These are phyloP conservation scores for Irpex rosettiformis DNA, from an alignment of 1,284 basidiomycete species.

Conservation along the genomic window DNA sequence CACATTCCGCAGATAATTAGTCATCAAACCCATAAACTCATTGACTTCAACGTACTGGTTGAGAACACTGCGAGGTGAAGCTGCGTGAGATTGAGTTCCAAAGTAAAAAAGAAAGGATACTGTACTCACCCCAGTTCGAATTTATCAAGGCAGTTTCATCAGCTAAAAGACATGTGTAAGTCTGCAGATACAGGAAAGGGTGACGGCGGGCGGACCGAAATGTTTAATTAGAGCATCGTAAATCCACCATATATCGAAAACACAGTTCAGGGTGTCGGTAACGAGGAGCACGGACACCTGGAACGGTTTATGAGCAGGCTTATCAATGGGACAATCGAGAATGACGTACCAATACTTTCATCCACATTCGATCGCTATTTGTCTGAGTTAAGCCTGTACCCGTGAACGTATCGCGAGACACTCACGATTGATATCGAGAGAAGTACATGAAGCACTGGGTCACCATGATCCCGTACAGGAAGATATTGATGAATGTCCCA, in stretches of 20 bases:
- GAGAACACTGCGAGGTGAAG: constrained; percentile 10
- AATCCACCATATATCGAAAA: constrained; percentile 36
- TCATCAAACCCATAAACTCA: neutral
- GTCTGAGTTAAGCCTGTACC: no score
- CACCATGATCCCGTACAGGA: constrained; percentile 38
- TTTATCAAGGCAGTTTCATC: constrained; percentile 22
- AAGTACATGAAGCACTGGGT: constrained; percentile 40
- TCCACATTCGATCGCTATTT: constrained; percentile 31
- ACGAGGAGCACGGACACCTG: constrained; percentile 33
- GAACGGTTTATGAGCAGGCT: neutral
- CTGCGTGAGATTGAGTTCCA: neutral
- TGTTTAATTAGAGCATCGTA: constrained; percentile 34
- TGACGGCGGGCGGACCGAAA: constrained; percentile 29
- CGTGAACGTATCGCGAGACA: no score
- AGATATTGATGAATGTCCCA: constrained; percentile 37
- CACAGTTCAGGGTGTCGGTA: constrained; percentile 36
- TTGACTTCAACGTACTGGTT: constrained; percentile 1
- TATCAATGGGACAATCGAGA: neutral
- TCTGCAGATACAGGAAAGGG: neutral
- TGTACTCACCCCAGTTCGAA: constrained; percentile 29
- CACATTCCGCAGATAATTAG: neutral
- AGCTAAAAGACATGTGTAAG: constrained; percentile 14
- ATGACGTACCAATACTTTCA: constrained; percentile 28
- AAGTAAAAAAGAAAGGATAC: neutral
- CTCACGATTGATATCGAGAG: constrained; percentile 36